These are phyloP conservation scores for Ophiosphaerella narmari DNA, from an alignment of 2,329 filamentous ascomycete species.

Conservation along the genomic window DNA sequence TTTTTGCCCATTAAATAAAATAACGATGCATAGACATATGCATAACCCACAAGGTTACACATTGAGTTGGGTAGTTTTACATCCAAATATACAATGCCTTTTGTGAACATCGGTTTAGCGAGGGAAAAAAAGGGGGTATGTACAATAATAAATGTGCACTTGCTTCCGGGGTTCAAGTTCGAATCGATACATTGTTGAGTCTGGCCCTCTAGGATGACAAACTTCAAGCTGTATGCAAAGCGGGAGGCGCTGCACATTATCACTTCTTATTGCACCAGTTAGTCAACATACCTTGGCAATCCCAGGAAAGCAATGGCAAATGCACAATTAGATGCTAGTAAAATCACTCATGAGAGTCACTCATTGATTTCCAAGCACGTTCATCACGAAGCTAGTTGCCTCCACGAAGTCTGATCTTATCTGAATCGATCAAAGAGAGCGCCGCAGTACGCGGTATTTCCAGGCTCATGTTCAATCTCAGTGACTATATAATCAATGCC, in stretches of 20 bases:
- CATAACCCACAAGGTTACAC: too few relatives aligned
- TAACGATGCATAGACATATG: too few relatives aligned
- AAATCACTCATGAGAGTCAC: conserved; percentile 33
- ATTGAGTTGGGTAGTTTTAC: too few relatives aligned
- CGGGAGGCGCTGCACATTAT: conserved; percentile 27
- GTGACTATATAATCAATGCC: conserved; percentile 33
- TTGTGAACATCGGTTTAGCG: too few relatives aligned
- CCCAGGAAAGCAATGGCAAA: conserved; percentile 26
- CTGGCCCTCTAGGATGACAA: conserved; percentile 15
- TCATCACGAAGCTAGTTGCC: conserved; percentile 33
- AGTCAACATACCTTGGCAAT: conserved; percentile 30
- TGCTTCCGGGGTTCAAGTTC: neutral
- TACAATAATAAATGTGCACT: too few relatives aligned
- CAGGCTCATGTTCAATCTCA: conserved; percentile 32
- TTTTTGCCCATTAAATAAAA: too few relatives aligned
- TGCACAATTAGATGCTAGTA: conserved; percentile 25
- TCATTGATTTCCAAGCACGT: conserved; percentile 31
- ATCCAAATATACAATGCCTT: too few relatives aligned
- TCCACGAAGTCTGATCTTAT: conserved; percentile 34
- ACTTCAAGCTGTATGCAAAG: conserved; percentile 26
- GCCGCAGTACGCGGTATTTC: conserved; percentile 30
- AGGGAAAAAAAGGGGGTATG: too few relatives aligned
- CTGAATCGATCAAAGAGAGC: conserved; percentile 33
- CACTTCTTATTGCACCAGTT: conserved; percentile 26
- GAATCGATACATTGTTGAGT: neutral